phyloP scores from a whole-genome alignment of 306 rosid genomes.

The Pueraria montana region DNA sequence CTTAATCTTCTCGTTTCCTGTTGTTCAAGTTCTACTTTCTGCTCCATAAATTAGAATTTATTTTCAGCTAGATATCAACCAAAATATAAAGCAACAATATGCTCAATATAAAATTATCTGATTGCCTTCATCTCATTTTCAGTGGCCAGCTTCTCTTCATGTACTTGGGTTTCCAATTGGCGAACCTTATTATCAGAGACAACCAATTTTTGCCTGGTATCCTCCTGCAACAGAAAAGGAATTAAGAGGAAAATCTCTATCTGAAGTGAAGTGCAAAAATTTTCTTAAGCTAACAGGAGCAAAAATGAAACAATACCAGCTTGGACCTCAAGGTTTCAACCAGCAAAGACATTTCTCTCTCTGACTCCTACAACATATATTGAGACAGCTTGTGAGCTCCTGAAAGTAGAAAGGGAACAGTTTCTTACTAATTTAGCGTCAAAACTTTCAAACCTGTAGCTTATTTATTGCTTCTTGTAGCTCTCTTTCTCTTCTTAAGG shows the following conservation, averaged over 20 bases:
- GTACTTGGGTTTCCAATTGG: constrained; percentile 81
- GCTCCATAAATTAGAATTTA: constrained; percentile 56
- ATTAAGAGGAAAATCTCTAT: constrained; percentile 32
- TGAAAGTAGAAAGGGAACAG: constrained; percentile 20
- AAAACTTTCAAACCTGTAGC: constrained; percentile 71
- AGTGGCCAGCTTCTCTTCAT: constrained; percentile 71
- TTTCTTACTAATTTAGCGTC: constrained; percentile 33
- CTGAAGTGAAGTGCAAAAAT: constrained; percentile 5
- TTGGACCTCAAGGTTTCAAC: constrained; percentile 88
- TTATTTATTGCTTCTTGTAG: constrained; percentile 82
- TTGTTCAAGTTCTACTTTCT: constrained; percentile 86
- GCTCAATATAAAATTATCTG: constrained; percentile 5
- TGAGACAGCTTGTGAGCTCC: constrained; percentile 37
- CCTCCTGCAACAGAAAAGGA: constrained; percentile 74
- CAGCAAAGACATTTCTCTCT: constrained; percentile 73
- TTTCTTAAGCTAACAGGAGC: constrained; percentile 34
- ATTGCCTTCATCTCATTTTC: constrained; percentile 74
- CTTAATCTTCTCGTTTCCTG: constrained; percentile 65
- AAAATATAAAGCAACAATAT: constrained; percentile 30
- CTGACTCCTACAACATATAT: constrained; percentile 74
- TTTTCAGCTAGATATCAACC: constrained; percentile 42
- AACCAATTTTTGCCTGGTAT: constrained; percentile 84
- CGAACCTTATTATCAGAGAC: constrained; percentile 84
- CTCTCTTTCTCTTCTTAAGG: constrained; percentile 77
- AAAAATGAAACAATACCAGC: constrained; percentile 68